These are phyloP conservation scores for Suillus plorans DNA, from an alignment of 768 basidiomycete genomes.

Conservation along the genomic window DNA sequence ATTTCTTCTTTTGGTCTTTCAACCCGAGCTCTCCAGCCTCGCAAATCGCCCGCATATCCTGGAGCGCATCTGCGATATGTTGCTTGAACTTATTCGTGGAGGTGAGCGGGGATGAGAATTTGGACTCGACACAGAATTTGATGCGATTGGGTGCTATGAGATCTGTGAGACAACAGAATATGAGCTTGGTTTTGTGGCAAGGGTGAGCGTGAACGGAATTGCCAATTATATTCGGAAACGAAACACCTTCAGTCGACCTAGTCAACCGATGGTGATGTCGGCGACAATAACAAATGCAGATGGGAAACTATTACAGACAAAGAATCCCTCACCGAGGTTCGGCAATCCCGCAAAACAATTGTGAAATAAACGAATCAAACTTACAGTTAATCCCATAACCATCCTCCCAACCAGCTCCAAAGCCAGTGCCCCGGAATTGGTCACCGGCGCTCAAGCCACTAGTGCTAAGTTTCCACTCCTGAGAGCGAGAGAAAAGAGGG, in stretches of 20 bases:
- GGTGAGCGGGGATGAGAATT: slow-evolving; percentile 65
- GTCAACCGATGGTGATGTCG: not conserved
- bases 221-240: slow-evolving; percentile 12
- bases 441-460: slow-evolving; percentile 86
- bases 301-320: not conserved
- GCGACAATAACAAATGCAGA: not conserved
- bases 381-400: slow-evolving; percentile 95
- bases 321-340: not conserved
- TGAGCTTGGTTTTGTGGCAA: not conserved
- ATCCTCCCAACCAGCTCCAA: slow-evolving; percentile 78
- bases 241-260: slow-evolving; percentile 8
- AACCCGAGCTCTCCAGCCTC: not conserved
- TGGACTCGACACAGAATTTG: slow-evolving; percentile 94
- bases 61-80: slow-evolving; percentile 58
- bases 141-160: slow-evolving; percentile 74
- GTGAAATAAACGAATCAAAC: slow-evolving; percentile 26
- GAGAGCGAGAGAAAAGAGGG: slow-evolving; percentile 67
- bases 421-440: slow-evolving; percentile 88
- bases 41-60: slow-evolving; percentile 67
- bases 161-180: slow-evolving; percentile 49
- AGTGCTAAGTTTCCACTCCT: slow-evolving; percentile 87
- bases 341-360: not conserved
- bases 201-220: not conserved
- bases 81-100: slow-evolving; percentile 69
- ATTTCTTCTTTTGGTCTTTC: not conserved